Evolutionary conservation across 306 rosid species (phyloP).

Genomic region (Echinosophora koreensis): DNA sequence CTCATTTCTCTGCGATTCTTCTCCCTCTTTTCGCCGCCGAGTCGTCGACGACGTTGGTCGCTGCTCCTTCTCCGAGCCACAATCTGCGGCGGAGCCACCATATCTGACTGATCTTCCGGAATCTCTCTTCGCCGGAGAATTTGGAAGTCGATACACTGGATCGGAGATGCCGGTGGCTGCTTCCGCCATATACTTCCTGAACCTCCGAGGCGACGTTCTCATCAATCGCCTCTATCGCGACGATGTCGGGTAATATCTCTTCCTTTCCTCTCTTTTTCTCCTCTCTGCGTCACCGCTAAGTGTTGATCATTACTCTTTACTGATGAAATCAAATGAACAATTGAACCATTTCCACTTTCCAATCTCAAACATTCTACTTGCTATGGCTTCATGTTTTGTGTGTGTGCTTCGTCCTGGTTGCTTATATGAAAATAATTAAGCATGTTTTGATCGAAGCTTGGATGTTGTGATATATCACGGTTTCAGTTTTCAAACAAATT

Average conservation of each 20-base stretch:
- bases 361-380: neutral
- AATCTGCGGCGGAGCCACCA: constrained; percentile 46
- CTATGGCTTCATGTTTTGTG: neutral
- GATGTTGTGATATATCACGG: neutral
- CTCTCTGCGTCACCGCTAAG: neutral
- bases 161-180: constrained; percentile 96
- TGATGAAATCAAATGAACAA: constrained; percentile 5
- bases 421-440: constrained; percentile 2
- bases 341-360: constrained; percentile 7
- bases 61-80: constrained; percentile 23
- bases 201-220: constrained; percentile 97
- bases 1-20: constrained; percentile 21
- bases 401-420: neutral
- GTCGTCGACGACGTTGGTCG: constrained; percentile 30
- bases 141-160: constrained; percentile 62
- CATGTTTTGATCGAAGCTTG: constrained; percentile 1
- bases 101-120: constrained; percentile 36
- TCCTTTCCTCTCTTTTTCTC: neutral
- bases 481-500: constrained; percentile 20
- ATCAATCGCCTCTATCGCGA: constrained; percentile 97
- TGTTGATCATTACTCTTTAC: constrained; percentile 21
- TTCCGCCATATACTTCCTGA: constrained; percentile 86
- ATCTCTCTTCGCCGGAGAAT: constrained; percentile 21
- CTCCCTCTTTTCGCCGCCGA: neutral
- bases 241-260: constrained; percentile 79